Evolutionary conservation across 2,329 filamentous ascomycete genomes (phyloP).

Genomic region (Cercospora sp.): DNA sequence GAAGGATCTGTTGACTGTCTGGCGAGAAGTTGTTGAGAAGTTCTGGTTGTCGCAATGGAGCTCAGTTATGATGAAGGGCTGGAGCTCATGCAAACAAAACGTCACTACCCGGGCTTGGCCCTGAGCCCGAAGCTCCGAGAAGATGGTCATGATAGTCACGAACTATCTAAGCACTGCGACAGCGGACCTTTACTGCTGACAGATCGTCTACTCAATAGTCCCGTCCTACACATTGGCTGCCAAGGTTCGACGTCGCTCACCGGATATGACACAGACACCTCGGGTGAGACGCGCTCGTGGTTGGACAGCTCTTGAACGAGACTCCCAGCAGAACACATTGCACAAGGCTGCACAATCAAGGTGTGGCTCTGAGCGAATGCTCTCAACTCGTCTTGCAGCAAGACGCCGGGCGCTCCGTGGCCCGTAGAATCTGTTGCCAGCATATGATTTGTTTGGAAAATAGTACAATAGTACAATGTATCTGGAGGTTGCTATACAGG

Average conservation of each 20-base stretch:
- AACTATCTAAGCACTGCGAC: background rate
- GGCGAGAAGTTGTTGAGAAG: background rate
- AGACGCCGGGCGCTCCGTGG: background rate
- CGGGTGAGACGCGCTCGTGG: too few species aligned
- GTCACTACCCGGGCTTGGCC: background rate
- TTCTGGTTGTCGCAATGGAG: constrained; percentile 5
- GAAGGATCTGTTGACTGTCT: background rate
- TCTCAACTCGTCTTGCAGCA: too few species aligned
- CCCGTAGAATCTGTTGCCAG: background rate
- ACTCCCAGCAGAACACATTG: background rate
- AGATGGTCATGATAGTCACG: background rate
- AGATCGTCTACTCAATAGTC: background rate
- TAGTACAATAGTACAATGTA: constrained; percentile 37
- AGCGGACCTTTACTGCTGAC: background rate
- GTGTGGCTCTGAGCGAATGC: background rate
- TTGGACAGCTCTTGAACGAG: background rate
- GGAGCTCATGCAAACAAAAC: constrained; percentile 9
- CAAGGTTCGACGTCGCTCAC: background rate
- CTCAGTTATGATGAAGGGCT: background rate
- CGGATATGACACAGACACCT: background rate
- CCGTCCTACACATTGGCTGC: background rate
- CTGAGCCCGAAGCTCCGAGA: constrained; percentile 4
- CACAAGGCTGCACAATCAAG: too few species aligned
- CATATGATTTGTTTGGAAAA: background rate
- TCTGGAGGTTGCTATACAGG: constrained; percentile 41